These are phyloP conservation scores for Teunomyces barrocoloradensis DNA, from an alignment of 805 yeast species.

Conservation along the genomic window DNA sequence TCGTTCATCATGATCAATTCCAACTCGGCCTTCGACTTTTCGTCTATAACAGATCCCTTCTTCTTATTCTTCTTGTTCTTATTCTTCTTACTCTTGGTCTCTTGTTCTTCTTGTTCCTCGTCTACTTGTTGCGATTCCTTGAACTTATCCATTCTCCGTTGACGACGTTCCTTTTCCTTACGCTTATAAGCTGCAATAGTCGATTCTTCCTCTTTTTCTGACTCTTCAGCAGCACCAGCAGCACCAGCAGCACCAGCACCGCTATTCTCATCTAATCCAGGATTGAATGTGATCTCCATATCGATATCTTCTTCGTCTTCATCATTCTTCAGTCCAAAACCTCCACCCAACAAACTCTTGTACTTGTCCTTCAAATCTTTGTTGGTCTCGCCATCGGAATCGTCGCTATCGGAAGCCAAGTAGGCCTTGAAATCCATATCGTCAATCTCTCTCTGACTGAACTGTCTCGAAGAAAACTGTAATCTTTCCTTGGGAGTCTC, in stretches of 20 bases:
- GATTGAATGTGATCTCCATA: conserved; percentile 94
- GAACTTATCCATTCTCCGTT: conserved; percentile 73
- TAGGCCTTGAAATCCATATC: conserved; percentile 93
- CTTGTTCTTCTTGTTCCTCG: conserved; percentile 52
- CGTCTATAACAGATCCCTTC: conserved; percentile 8
- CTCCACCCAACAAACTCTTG: conserved; percentile 52
- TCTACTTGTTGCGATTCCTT: conserved; percentile 50
- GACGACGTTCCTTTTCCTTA: conserved; percentile 91
- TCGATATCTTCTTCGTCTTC: conserved; percentile 49
- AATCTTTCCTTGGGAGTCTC: conserved; percentile 92
- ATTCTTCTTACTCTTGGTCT: conserved; percentile 14
- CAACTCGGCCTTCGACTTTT: conserved; percentile 55
- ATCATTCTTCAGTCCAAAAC: conserved; percentile 29
- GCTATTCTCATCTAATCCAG: conserved; percentile 59
- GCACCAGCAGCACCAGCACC: conserved; percentile 17
- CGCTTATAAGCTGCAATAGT: conserved; percentile 78
- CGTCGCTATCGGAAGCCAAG: conserved; percentile 74
- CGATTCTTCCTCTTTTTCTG: conserved; percentile 37
- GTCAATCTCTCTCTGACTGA: conserved; percentile 83
- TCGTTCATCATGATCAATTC: conserved; percentile 73
- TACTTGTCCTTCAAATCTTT: conserved; percentile 53
- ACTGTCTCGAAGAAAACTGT: conserved; percentile 72
- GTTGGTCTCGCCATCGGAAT: conserved; percentile 42
- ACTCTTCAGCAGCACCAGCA: conserved; percentile 18
- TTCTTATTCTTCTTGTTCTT: conserved; percentile 21